Conservation (phyloP, 495 filamentous ascomycete genomes). For the Pseudevernia furfuracea region DNA sequence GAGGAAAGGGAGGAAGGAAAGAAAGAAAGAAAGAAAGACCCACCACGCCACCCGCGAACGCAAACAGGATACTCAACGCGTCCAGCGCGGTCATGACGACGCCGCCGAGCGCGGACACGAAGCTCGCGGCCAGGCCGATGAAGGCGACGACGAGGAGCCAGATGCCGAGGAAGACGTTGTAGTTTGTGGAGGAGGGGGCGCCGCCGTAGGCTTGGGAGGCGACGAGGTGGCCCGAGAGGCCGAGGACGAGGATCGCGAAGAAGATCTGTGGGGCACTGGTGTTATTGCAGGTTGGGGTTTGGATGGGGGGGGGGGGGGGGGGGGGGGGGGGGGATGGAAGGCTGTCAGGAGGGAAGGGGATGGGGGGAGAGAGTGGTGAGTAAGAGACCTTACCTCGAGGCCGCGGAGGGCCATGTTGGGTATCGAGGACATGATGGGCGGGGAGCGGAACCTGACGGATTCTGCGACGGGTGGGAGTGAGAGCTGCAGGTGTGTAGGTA, state of each 20-base stretch:
- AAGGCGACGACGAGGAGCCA: constrained; percentile 53
- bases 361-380: not conserved
- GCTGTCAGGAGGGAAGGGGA: not conserved
- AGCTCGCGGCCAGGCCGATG: constrained; percentile 51
- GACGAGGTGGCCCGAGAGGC: constrained; percentile 25
- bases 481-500: too few relatives aligned
- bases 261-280: constrained; percentile 13
- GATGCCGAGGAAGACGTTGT: constrained; percentile 23
- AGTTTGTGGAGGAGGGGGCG: constrained; percentile 21
- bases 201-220: constrained; percentile 20
- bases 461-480: not conserved
- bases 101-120: constrained; percentile 40
- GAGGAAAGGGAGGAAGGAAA: not conserved
- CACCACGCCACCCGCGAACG: constrained; percentile 58
- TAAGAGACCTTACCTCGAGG: constrained; percentile 16
- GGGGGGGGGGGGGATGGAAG: not conserved
- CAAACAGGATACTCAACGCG: constrained; percentile 53
- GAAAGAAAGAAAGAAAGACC: constrained; percentile 21
- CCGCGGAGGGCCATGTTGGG: constrained; percentile 18
- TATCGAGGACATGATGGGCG: constrained; percentile 14
- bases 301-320: not conserved
- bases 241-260: constrained; percentile 24
- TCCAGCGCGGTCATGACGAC: constrained; percentile 50
- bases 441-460: not conserved
- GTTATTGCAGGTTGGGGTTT: not conserved